Percentiles rank a stretch among this genome's conserved stretches.
phyloP scores from a whole-genome alignment of 164 flowering plant species.

The Umbellularia californica region DNA sequence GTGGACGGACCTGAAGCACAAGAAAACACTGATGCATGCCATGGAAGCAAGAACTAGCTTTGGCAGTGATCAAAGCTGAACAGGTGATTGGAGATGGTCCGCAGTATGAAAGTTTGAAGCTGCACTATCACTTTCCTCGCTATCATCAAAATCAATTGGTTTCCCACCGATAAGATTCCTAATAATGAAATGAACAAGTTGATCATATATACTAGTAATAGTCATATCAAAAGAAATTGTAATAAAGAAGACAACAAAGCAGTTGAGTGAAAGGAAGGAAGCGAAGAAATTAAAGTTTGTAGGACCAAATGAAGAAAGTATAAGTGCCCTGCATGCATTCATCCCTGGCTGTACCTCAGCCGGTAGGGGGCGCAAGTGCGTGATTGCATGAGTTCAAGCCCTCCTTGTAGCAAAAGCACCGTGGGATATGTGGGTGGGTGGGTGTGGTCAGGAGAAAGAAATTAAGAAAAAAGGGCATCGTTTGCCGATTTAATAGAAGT shows the following conservation, averaged over 20 bases:
- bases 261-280: neutral
- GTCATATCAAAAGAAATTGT: no score
- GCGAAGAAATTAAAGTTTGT: no score
- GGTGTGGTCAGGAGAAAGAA: no score
- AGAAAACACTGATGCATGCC: neutral
- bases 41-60: neutral
- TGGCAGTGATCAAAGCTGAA: neutral
- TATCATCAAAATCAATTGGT: slow-evolving; percentile 40
- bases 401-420: no score
- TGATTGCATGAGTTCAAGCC: no score
- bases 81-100: slow-evolving; percentile 3
- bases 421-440: no score
- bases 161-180: slow-evolving; percentile 36
- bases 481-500: no score
- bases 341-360: no score
- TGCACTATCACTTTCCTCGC: slow-evolving; percentile 65
- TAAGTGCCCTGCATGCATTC: no score
- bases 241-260: neutral
- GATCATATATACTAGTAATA: neutral
- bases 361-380: no score
- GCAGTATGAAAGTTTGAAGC: slow-evolving; percentile 38
- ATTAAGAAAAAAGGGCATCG: no score
- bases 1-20: neutral
- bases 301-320: no score
- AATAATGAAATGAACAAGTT: slow-evolving; percentile 5